These are phyloP conservation scores for Trypanosoma platydactyli DNA, from an alignment of 208 protist species.

Conservation along the genomic window DNA sequence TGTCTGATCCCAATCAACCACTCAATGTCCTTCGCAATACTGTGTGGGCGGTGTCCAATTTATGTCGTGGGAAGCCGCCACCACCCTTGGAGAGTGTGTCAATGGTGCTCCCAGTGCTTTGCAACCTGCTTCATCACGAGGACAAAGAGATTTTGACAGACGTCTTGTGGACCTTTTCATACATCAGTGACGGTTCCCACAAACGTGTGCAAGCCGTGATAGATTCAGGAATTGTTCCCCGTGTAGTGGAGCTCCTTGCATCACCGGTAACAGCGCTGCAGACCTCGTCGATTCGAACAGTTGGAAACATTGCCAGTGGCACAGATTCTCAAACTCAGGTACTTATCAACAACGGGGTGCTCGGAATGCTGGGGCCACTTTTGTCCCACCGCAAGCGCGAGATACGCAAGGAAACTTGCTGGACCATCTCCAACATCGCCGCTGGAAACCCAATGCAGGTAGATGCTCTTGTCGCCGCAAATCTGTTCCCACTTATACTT, in stretches of 20 bases:
- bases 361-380: constrained; percentile 78
- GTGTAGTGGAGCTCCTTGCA: constrained; percentile 94
- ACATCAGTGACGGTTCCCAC: constrained; percentile 95
- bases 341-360: constrained; percentile 92
- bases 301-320: constrained; percentile 99
- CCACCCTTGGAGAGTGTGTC: constrained; percentile 74
- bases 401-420: constrained; percentile 98
- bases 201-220: constrained; percentile 96
- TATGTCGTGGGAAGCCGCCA: constrained; percentile 97
- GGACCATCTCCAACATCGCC: constrained; percentile 99
- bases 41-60: constrained; percentile 98
- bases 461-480: constrained; percentile 85
- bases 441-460: constrained; percentile 96
- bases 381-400: constrained; percentile 81
- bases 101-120: constrained; percentile 89
- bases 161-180: constrained; percentile 97
- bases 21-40: constrained; percentile 90
- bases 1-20: constrained; percentile 53
- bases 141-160: constrained; percentile 97
- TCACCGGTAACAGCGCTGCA: constrained; percentile 69
- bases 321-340: constrained; percentile 96
- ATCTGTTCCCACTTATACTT: constrained; percentile 92
- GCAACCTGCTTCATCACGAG: constrained; percentile 71
- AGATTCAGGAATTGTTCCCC: constrained; percentile 80
- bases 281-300: constrained; percentile 95